Evolutionary conservation across 2,329 filamentous ascomycete species (phyloP).

Genomic region (Colletotrichum cereale): DNA sequence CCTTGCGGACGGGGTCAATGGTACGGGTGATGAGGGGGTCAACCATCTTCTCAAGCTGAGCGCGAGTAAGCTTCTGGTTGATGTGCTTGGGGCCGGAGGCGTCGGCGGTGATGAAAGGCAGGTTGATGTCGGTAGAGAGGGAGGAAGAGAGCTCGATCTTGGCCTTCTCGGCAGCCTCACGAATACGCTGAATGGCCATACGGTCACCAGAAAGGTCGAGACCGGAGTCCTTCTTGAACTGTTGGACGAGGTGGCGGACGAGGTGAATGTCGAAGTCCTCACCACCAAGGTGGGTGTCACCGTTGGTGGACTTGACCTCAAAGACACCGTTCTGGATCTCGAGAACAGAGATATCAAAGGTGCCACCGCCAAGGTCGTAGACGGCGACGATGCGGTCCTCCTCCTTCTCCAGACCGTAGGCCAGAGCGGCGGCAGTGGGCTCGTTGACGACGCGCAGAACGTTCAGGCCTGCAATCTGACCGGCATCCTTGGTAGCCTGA

Average conservation of each 20-base stretch:
- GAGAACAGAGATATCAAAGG: slow-evolving; percentile 98
- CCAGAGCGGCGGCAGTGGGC: slow-evolving; percentile 94
- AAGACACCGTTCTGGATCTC: slow-evolving; percentile 99
- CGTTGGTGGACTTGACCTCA: slow-evolving; percentile 99
- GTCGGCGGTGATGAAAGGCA: slow-evolving; percentile 98
- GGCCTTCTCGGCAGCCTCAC: slow-evolving; percentile 98
- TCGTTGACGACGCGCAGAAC: slow-evolving; percentile 98
- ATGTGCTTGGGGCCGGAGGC: slow-evolving; percentile 98
- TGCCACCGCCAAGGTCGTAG: slow-evolving; percentile 98
- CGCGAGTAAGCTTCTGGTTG: slow-evolving; percentile 91
- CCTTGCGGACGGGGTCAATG: slow-evolving; percentile 94
- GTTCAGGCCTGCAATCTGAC: slow-evolving; percentile 95
- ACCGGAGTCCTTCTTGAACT: slow-evolving; percentile 96
- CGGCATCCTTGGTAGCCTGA: slow-evolving; percentile 98
- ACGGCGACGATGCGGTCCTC: slow-evolving; percentile 90
- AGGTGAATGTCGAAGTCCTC: slow-evolving; percentile 98
- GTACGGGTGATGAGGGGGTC: slow-evolving; percentile 89
- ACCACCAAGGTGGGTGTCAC: slow-evolving; percentile 97
- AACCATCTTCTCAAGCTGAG: slow-evolving; percentile 93
- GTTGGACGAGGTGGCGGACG: slow-evolving; percentile 91
- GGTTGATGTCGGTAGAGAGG: slow-evolving; percentile 96
- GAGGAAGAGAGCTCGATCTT: slow-evolving; percentile 99
- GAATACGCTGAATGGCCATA: slow-evolving; percentile 99
- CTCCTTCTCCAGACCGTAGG: slow-evolving; percentile 97
- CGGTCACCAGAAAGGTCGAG: slow-evolving; percentile 92